Evolutionary conservation across 2,329 filamentous ascomycete genomes (phyloP), one percentile per base, ranked within the genome.

Genomic region (Hymenoscyphus infarciens): DNA sequence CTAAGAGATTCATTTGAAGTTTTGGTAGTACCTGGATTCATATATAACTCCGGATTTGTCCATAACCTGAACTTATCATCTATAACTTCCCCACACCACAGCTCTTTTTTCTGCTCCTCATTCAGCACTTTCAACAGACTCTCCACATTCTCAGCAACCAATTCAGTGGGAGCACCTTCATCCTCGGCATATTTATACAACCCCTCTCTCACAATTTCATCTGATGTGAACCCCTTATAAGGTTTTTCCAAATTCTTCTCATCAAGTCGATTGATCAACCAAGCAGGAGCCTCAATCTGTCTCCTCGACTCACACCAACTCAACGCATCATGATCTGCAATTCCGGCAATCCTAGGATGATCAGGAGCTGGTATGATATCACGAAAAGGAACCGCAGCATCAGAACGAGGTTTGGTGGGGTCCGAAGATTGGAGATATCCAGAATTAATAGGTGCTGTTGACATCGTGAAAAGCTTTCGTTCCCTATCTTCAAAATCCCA

Each of bases 21-120:
- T 5, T 25, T 1, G 13, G 16, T 3, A 56, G 35, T 68, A 71
- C 68, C 69, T 61, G 70, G 70, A 53, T 72, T 71, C 62, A 72
- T 66, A 52, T 71, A 72, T 42, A 73, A 61, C 58, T 72, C 71
- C 10, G 71, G 71, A 63, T 73, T 73, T 1, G 70, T 72, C 71
- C 71, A 72, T 56, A 70, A 57, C 61, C 71, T 66, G 57, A 71
- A 71, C 11, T 70, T 69, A 66, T 71, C 70, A 54, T 69, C 69
- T 15, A 61, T 67, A 27, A 72, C 70, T 57, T 69, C 64, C 19
- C 61, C 66, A 64, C 68, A 69, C 27, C 66, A 64, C 16, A 70
- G 66, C 6, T 56, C 67, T 49, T 68, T 63, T 54, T 63, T 69
- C 55, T 72, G 63, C 8, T 67, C 65, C 49, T 64, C 59, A 35